Evolutionary conservation across 2,329 filamentous ascomycete genomes (phyloP), one percentile per base, ranked within the genome.

Genomic region (Talaromyces pinophilus): DNA sequence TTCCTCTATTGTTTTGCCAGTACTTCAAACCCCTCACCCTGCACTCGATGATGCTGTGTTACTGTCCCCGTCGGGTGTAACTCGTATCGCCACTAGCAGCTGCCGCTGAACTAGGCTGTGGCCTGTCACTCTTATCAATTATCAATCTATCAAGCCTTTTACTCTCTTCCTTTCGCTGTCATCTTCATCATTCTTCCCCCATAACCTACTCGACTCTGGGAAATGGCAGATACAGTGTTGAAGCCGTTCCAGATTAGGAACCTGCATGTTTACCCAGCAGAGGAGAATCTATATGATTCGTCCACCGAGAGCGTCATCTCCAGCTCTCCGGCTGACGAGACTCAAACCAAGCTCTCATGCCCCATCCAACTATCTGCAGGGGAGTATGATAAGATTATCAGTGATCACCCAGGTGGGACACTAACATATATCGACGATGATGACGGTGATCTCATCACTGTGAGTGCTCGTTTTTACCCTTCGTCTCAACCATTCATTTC

Each of bases 361-460:
- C 70, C 80, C 48, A 76, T 83, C 40, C 76, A 77, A 59, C 72
- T 83, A 65, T 79, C 80, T 50, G 72, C 74, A 28, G 70, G 73
- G 15, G 76, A 82, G 59, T 83, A 83, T 63, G 80, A 83, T 72
- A 71, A 74, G 25, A 76, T 82, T 59, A 74, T 81, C 42, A 71
- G 71, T 19, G 75, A 70, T 59, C 71, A 81, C 70, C 81, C 82
- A 25, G 75, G 77, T 48, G 80, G 80, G 13, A 76, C 73, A 40
- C 69, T 83, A 54, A 79, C 73, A 22, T 83, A 83, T 67, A 59
- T 79, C 63, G 82, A 83, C 70, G 78, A 81, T 33, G 80, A 83
- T 67, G 81, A 82, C 67, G 79, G 78, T 1, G 80, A 82, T 64
- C 72, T 75, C 38, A 80, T 83, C 64, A 82, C 79, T 6, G 81